These are phyloP conservation scores for Mortierella sp. DNA, from an alignment of 371 early-diverging fungal species.

Conservation along the genomic window DNA sequence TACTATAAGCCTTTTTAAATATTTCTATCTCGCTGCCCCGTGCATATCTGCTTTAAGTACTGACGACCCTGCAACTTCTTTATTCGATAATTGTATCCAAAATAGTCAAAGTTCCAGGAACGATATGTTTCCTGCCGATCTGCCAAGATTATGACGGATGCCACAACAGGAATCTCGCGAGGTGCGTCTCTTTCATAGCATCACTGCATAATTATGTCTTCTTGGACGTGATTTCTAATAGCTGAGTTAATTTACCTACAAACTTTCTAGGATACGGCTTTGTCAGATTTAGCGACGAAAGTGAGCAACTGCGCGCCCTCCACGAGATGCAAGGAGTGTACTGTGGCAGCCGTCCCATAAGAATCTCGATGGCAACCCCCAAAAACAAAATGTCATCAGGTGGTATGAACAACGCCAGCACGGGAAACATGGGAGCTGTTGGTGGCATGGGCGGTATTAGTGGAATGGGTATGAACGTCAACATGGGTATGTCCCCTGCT, in stretches of 20 bases:
- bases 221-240: too few relatives aligned
- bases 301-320: constrained; percentile 81
- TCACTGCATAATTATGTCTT: not conserved
- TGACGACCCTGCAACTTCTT: too few relatives aligned
- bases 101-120: constrained; percentile 66
- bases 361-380: constrained; percentile 89
- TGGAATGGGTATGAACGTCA: constrained; percentile 16
- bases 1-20: constrained; percentile 1
- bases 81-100: too few relatives aligned
- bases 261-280: constrained; percentile 80
- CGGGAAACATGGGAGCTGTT: constrained; percentile 13
- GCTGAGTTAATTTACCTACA: not conserved
- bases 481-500: constrained; percentile 36
- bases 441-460: constrained; percentile 18
- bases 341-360: constrained; percentile 83
- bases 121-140: constrained; percentile 79
- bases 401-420: constrained; percentile 18
- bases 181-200: constrained; percentile 32
- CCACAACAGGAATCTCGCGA: constrained; percentile 76
- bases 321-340: constrained; percentile 84
- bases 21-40: not conserved
- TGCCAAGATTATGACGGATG: constrained; percentile 88
- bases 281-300: constrained; percentile 81
- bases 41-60: too few relatives aligned
- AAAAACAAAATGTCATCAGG: constrained; percentile 65